Base-by-base conservation (phyloP, 805 yeast genomes). In the Clavispora vitiphila region DNA sequence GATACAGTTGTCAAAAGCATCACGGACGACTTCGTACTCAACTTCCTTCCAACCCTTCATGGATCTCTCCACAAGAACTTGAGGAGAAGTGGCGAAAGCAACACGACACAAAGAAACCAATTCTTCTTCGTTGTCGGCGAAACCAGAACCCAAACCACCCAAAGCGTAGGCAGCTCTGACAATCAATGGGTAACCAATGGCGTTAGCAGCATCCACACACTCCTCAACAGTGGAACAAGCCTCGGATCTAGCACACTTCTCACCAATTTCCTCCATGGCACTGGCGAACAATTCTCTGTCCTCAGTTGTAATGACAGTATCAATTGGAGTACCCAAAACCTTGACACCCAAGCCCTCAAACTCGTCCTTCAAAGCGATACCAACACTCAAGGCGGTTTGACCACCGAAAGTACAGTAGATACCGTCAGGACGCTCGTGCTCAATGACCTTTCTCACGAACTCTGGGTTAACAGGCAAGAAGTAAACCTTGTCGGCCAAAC, bases 11-110 rank as follows among this genome's bases (percentile, higher is more conserved):
- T 88, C 97, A 56, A 81, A 84, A 39, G 95, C 90, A 70, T 91
- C 99, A 67, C 99, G 88, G 41, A 91, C 99, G 65, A 91, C 99
- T 70, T 91, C 99, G 67, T 91, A 91, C 71, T 91, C 99, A 56
- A 91, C 86, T 72, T 91, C 99, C 67, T 91, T 91, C 99, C 99
- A 91, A 50, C 99, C 99, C 72, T 93, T 93, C 96, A 91, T 86
- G 36, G 96, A 88, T 62, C 82, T 81, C 74, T 91, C 99, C 49
- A 91, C 93, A 50, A 91, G 76, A 42, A 91, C 95, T 72, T 91
- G 99, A 10, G 99, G 97, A 43, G 96, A 84, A 22, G 95, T 79
- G 39, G 98, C 96, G 64, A 91, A 89, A 0, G 98, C 96, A 62
- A 85, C 82, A 60, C 80, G 79, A 73, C 96, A 89, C 53, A 91